Percentiles rank a stretch among this genome's conserved stretches.
These are phyloP conservation scores for Lactuca sativa DNA, from an alignment of 129 eudicot species.

Conservation along the genomic window DNA sequence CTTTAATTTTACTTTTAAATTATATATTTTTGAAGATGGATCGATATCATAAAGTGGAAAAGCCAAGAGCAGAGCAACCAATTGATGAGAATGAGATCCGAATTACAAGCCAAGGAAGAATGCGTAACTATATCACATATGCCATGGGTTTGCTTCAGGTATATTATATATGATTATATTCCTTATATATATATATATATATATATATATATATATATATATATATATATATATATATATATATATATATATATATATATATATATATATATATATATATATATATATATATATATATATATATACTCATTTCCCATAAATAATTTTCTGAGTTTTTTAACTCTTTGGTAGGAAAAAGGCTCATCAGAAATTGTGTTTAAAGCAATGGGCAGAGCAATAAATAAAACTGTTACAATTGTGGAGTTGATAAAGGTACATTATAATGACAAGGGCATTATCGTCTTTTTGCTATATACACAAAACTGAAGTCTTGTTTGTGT, in stretches of 20 bases:
- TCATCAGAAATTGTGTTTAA: slow-evolving; percentile 78
- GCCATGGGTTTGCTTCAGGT: slow-evolving; percentile 90
- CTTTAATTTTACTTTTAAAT: background rate
- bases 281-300: too few species aligned
- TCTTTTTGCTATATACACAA: background rate
- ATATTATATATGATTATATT: background rate
- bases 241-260: too few species aligned
- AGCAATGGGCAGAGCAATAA: slow-evolving; percentile 99
- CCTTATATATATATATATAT: too few species aligned
- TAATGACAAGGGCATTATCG: background rate
- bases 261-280: too few species aligned
- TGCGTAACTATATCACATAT: slow-evolving; percentile 81
- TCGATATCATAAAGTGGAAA: slow-evolving; percentile 86
- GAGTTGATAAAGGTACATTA: slow-evolving; percentile 75
- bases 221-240: too few species aligned
- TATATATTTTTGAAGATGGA: slow-evolving; percentile 52
- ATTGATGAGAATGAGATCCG: slow-evolving; percentile 94
- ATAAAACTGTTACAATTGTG: slow-evolving; percentile 85
- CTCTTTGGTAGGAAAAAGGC: slow-evolving; percentile 62
- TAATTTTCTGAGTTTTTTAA: background rate
- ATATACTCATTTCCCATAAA: too few species aligned
- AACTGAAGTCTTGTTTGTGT: background rate
- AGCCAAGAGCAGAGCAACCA: slow-evolving; percentile 73
- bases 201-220: too few species aligned
- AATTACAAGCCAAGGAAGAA: slow-evolving; percentile 90